phyloP scores from a whole-genome alignment of 208 protist genomes.

The Leptomonas seymouri region DNA sequence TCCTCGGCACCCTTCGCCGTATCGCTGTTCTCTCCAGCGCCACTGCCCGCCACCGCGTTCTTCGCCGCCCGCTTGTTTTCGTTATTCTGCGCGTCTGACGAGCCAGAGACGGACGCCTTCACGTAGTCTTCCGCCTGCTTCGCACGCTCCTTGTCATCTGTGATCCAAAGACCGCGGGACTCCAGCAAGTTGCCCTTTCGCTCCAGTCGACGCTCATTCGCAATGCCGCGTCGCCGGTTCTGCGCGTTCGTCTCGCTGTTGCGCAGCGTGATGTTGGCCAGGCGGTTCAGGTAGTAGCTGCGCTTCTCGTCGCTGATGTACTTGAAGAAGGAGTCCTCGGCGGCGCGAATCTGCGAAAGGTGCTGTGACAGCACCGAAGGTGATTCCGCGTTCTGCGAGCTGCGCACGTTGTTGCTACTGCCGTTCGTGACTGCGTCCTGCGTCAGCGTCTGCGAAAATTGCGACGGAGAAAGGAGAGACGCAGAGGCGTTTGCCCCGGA shows the following conservation, averaged over 20 bases:
- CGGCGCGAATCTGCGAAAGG: conserved; percentile 40
- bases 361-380: conserved; percentile 30
- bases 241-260: conserved; percentile 59
- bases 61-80: conserved; percentile 9
- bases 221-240: conserved; percentile 61
- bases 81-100: conserved; percentile 17
- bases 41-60: neutral
- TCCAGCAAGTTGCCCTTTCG: conserved; percentile 66
- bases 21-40: conserved; percentile 13
- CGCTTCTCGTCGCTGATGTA: conserved; percentile 68
- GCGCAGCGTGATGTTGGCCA: conserved; percentile 60
- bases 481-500: too few species aligned
- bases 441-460: neutral
- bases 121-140: conserved; percentile 59
- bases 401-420: neutral
- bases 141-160: conserved; percentile 62
- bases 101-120: conserved; percentile 22
- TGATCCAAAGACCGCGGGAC: conserved; percentile 72
- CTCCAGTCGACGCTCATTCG: conserved; percentile 60
- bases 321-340: conserved; percentile 52
- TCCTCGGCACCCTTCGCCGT: conserved; percentile 16
- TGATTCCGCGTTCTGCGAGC: neutral
- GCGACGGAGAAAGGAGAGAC: neutral
- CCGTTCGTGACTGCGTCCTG: neutral
- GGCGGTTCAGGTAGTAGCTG: conserved; percentile 59